A percentile compares a stretch with the other conserved stretches of the same genome.
Evolutionary conservation across 116 monocot species (phyloP).

Genomic region (Phalaenopsis hybrid): DNA sequence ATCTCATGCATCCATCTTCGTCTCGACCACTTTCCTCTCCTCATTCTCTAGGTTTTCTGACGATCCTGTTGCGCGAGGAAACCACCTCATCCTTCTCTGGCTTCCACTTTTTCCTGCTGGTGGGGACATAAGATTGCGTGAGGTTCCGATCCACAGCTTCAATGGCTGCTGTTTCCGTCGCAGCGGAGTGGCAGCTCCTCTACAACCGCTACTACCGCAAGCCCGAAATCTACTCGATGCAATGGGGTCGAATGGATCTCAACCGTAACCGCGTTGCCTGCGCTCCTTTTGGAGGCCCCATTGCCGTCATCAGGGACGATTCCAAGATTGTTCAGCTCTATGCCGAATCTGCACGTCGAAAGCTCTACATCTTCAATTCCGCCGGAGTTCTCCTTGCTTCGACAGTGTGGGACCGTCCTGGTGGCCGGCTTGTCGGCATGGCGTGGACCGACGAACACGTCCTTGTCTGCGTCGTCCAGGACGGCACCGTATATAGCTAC

Average conservation of each 20-base stretch:
- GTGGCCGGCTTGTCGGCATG: slow-evolving; percentile 79
- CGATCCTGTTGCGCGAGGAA: neutral
- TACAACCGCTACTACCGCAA: slow-evolving; percentile 85
- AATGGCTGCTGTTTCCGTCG: slow-evolving; percentile 54
- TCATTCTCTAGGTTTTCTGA: no score
- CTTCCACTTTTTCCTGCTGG: neutral
- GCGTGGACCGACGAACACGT: slow-evolving; percentile 61
- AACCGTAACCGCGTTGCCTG: slow-evolving; percentile 77
- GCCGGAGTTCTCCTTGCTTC: slow-evolving; percentile 61
- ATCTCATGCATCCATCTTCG: no score
- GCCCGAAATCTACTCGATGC: slow-evolving; percentile 55
- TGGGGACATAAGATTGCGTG: neutral
- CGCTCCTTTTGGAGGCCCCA: slow-evolving; percentile 87
- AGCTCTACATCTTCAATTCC: slow-evolving; percentile 76
- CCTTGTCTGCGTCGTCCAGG: slow-evolving; percentile 62
- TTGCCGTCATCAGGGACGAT: slow-evolving; percentile 94
- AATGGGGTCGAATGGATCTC: slow-evolving; percentile 73
- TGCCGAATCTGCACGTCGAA: slow-evolving; percentile 84
- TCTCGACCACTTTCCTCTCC: no score
- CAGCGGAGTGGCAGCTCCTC: slow-evolving; percentile 89
- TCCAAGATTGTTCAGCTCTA: slow-evolving; percentile 92
- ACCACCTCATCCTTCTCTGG: neutral
- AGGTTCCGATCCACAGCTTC: neutral
- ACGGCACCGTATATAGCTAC: slow-evolving; percentile 71
- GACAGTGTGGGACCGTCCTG: slow-evolving; percentile 65